Evolutionary conservation across 140 eudicot species (phyloP).

Genomic region (Flaveria floridana): DNA sequence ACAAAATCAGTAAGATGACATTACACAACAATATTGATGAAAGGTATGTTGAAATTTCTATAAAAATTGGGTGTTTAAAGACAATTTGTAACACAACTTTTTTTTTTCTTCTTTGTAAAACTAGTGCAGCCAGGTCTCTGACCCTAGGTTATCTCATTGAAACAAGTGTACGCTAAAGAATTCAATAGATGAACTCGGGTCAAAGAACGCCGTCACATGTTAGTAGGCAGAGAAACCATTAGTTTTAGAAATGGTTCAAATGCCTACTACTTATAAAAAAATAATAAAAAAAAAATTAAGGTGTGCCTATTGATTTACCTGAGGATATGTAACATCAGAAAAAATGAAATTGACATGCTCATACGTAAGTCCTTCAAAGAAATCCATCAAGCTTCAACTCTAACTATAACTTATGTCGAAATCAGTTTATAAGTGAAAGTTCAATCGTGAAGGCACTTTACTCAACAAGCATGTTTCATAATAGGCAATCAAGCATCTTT

Average conservation of each 20-base stretch:
- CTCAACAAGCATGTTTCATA: background rate
- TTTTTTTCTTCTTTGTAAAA: background rate
- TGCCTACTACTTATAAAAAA: background rate
- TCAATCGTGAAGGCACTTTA: constrained; percentile 35
- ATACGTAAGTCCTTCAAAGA: constrained; percentile 81
- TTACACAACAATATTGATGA: background rate
- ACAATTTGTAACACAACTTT: too few relatives aligned
- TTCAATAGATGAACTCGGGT: background rate
- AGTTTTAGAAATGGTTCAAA: too few relatives aligned
- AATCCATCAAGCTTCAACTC: constrained; percentile 72
- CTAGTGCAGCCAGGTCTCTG: background rate
- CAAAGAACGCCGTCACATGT: background rate
- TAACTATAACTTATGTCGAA: constrained; percentile 45
- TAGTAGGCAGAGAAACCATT: background rate
- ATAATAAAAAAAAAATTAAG: background rate
- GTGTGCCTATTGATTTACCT: constrained; percentile 48
- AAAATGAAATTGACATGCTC: constrained; percentile 93
- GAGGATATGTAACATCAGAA: constrained; percentile 62
- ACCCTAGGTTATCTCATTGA: background rate
- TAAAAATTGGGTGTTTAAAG: too few relatives aligned
- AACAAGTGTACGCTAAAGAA: background rate
- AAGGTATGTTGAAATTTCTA: background rate
- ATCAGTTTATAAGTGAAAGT: constrained; percentile 39
- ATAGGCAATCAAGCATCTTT: background rate
- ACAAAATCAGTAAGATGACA: constrained; percentile 1